Base-by-base conservation (phyloP, 177 flowering plant species). In the Vitis hybrid region DNA sequence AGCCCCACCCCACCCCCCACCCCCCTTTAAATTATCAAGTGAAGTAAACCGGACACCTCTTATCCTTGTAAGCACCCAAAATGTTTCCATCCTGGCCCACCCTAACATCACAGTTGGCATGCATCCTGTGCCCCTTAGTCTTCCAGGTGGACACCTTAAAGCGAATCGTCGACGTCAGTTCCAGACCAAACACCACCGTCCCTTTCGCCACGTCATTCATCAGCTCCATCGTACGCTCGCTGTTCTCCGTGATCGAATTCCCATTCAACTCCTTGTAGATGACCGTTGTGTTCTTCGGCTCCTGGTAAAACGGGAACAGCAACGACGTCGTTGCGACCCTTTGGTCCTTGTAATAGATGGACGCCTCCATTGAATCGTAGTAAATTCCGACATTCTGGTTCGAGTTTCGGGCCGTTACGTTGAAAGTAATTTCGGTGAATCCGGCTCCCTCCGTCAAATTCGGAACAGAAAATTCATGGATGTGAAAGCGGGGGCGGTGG, bases 401-500 rank as follows among this genome's bases (percentile, higher is more conserved):
- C 2, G 96, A 61, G 69, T 96, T 96, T 8, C 97, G 88, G 60
- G 71, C 87, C 14, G 93, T 82, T 11, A 82, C 86, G 50, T 88
- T 86, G 85, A 88, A 92, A 3, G 68, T 64, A 29, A 93, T 74
- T 18, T 57, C 56, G 10, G 89, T 86, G 56, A 85, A 74, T 13
- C 90, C 96, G 66, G 14, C 73, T 2, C 73, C 78, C 70, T 81
- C 89, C 68, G 29, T 76, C 72, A 89, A 19, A 19, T 75, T 82
- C 62, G 90, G 84, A 10, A 90, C 53, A 2, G 92, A 81, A 68
- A 96, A 92, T 1, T 77, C 72, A 0, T 65, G 70, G 77, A 96
- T 51, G 79, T 80, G 75, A 76, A 96, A 77, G 56, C 94, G 72
- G 3, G 99, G 99, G 3, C 99, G 81, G 74, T 96, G 99, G 3